Percentiles rank a stretch among this genome's conserved stretches.
These are phyloP conservation scores for Niebla homalea DNA, from an alignment of 495 filamentous ascomycete species.

Conservation along the genomic window DNA sequence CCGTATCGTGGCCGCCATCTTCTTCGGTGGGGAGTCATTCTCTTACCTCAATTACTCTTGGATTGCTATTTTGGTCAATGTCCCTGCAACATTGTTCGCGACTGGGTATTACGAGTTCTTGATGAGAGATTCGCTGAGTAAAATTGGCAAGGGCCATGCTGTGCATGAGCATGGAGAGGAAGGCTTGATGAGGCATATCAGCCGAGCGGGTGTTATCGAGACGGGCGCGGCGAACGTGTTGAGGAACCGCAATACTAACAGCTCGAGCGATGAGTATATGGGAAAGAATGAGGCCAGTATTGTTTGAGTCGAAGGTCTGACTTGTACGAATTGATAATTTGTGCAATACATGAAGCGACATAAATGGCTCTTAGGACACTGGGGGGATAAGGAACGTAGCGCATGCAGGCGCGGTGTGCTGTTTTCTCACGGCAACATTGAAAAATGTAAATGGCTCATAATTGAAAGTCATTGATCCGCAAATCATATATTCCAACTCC, in stretches of 20 bases:
- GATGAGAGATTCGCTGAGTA: conserved; percentile 34
- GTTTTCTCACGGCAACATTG: too few relatives aligned
- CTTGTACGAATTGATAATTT: too few relatives aligned
- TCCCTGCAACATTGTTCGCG: conserved; percentile 40
- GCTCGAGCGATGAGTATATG: conserved; percentile 6
- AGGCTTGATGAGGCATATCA: conserved; percentile 35
- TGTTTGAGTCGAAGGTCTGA: too few relatives aligned
- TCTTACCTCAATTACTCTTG: conserved; percentile 30
- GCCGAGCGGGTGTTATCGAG: conserved; percentile 20
- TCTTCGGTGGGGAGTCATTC: conserved; percentile 37
- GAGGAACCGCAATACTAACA: conserved; percentile 1
- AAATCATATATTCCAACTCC: too few relatives aligned
- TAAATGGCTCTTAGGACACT: too few relatives aligned
- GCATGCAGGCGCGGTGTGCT: too few relatives aligned
- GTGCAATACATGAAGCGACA: too few relatives aligned
- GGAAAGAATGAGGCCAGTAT: not conserved
- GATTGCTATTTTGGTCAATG: conserved; percentile 37
- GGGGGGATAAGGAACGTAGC: too few relatives aligned
- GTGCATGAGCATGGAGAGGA: conserved; percentile 37
- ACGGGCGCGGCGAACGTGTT: conserved; percentile 10
- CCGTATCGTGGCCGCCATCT: conserved; percentile 42
- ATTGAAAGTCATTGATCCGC: too few relatives aligned
- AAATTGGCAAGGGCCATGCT: conserved; percentile 33
- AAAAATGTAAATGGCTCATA: too few relatives aligned
- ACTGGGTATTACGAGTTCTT: conserved; percentile 38